Evolutionary conservation across 208 protist genomes (phyloP).

Genomic region (Trypanosoma grayi): DNA sequence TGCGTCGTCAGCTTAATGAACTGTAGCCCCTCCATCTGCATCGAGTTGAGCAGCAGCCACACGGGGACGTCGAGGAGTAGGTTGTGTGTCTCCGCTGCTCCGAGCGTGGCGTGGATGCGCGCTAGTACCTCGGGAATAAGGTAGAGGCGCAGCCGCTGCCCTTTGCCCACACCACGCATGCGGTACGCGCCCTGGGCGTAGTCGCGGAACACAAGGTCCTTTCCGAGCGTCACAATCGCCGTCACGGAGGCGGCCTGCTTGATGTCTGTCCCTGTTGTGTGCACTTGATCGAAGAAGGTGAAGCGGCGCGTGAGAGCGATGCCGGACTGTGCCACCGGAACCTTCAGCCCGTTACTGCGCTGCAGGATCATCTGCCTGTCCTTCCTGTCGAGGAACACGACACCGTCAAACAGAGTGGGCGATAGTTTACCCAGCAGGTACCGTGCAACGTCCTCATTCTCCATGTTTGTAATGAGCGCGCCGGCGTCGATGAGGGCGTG

Average conservation of each 20-base stretch:
- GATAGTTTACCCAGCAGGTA: constrained; percentile 82
- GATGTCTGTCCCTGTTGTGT: constrained; percentile 96
- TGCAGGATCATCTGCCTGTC: constrained; percentile 94
- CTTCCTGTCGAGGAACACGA: constrained; percentile 92
- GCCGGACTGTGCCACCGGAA: constrained; percentile 91
- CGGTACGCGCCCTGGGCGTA: constrained; percentile 92
- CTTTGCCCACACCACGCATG: constrained; percentile 93
- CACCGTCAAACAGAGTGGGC: constrained; percentile 83
- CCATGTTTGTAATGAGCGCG: constrained; percentile 95
- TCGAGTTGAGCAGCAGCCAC: constrained; percentile 90
- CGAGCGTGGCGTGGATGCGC: constrained; percentile 61
- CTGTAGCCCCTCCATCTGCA: constrained; percentile 79
- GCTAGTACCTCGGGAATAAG: constrained; percentile 92
- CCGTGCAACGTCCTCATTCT: constrained; percentile 88
- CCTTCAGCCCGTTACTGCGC: constrained; percentile 68
- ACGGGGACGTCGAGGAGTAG: constrained; percentile 78
- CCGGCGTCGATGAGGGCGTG: constrained; percentile 95
- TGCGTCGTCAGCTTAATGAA: constrained; percentile 90
- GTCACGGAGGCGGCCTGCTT: constrained; percentile 88
- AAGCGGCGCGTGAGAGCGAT: constrained; percentile 88
- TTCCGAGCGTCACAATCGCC: constrained; percentile 93
- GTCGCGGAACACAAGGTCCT: constrained; percentile 96
- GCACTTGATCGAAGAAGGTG: constrained; percentile 94
- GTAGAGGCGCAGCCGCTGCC: constrained; percentile 91
- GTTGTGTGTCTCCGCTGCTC: constrained; percentile 42